phyloP scores from a whole-genome alignment of 768 basidiomycete species.

The Suillus ampliporus region DNA sequence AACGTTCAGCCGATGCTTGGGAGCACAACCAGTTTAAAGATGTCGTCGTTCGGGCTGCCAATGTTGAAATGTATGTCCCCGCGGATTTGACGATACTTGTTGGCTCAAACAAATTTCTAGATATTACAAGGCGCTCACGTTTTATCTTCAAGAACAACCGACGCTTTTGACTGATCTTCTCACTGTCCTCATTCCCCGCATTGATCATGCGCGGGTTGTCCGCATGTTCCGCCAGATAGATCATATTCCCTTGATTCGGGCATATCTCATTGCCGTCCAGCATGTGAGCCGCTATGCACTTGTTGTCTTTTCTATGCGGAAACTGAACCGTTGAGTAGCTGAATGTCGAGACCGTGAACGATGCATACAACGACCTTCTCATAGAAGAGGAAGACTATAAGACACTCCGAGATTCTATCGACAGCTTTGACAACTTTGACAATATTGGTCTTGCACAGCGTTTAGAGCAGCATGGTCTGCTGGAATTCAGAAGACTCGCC shows the following conservation, averaged over 20 bases:
- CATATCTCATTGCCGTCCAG: constrained; percentile 97
- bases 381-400: constrained; percentile 99
- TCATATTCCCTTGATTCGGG: constrained; percentile 93
- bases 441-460: constrained; percentile 84
- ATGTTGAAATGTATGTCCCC: constrained; percentile 86
- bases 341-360: constrained; percentile 96
- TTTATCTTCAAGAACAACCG: constrained; percentile 95
- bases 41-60: constrained; percentile 93
- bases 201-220: constrained; percentile 95
- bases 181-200: constrained; percentile 89
- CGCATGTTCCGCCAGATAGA: constrained; percentile 95
- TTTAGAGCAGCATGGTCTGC: constrained; percentile 86
- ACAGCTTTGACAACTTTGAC: constrained; percentile 99
- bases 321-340: constrained; percentile 55
- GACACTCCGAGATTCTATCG: constrained; percentile 95
- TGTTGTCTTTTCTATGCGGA: not conserved
- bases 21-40: constrained; percentile 99
- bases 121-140: constrained; percentile 94
- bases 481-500: constrained; percentile 95
- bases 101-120: constrained; percentile 41
- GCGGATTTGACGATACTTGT: not conserved
- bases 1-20: constrained; percentile 97
- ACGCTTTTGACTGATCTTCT: constrained; percentile 92
- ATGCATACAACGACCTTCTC: constrained; percentile 96
- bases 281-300: constrained; percentile 57